Evolutionary conservation across 345 rosid species (phyloP), one percentile per base, ranked within the genome.

Genomic region (Acer negundo): DNA sequence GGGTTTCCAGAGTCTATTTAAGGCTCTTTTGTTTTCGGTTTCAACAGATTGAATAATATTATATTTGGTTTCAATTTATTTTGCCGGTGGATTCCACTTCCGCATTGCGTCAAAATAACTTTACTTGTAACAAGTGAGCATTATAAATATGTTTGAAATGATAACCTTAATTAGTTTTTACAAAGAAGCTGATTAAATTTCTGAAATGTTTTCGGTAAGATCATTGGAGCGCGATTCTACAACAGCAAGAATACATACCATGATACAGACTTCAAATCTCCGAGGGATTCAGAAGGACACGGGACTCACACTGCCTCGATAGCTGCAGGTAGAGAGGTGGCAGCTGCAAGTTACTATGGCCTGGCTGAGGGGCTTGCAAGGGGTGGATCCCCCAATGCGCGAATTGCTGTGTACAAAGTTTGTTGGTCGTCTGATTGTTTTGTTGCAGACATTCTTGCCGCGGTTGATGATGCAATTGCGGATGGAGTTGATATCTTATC

Each of bases 271-370:
- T 9, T 71, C 2, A 31, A 31, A 17, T 81, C 84, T 31, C 75
- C 78, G 1, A 77, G 81, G 56, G 84, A 81, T 74, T 38, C 63
- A 9, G 72, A 68, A 62, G 81, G 84, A 5, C 81, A 77, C 49
- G 84, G 84, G 24, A 81, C 79, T 16, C 81, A 84, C 42, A 79
- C 83, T 16, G 47, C 79, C 67, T 81, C 84, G 19, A 81, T 75
- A 7, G 83, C 83, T 19, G 84, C 83, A 0, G 83, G 81, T 7
- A 64, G 64, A n/a, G 23, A 76, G 38, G 77, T 78, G 12, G 19
- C 23, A 28, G 51, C 9, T 19, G 82, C 81, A 62, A 81, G 79
- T 68, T 62, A 78, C 7, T 69, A 67, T 22, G 79, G 82, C 40
- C n/a, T 46, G 82, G 67, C 7, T 28, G 40, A 10, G 79, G 80